These are phyloP conservation scores for Tillandsia fasciculata DNA, from an alignment of 176 grass and related monocot genomes.

Conservation along the genomic window DNA sequence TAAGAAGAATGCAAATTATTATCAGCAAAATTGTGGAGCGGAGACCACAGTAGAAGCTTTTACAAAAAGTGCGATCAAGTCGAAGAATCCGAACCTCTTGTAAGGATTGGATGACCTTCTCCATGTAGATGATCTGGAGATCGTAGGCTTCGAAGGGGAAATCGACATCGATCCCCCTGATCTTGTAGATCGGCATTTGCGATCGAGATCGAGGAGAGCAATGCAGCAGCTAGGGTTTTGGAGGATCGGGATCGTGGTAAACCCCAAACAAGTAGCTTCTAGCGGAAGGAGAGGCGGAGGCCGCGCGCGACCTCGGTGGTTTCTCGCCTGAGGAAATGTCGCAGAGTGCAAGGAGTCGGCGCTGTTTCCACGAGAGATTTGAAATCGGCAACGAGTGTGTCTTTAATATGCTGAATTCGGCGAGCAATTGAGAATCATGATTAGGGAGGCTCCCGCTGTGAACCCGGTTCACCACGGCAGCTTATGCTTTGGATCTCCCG, in stretches of 20 bases:
- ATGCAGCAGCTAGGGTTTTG: constrained; percentile 6
- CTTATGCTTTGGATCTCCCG: too few species aligned
- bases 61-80: not conserved
- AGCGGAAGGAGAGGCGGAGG: constrained; percentile 10
- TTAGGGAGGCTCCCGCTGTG: too few species aligned
- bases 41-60: too few species aligned
- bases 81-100: constrained; percentile 42
- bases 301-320: not conserved
- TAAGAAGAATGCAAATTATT: not conserved
- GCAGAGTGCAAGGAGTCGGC: too few species aligned
- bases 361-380: too few species aligned
- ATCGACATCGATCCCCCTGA: constrained; percentile 74
- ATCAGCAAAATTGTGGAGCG: too few species aligned
- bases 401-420: too few species aligned
- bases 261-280: constrained; percentile 31
- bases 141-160: constrained; percentile 92
- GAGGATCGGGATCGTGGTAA: constrained; percentile 1
- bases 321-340: too few species aligned
- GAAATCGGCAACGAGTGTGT: too few species aligned
- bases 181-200: constrained; percentile 77
- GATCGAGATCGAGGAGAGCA: not conserved
- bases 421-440: too few species aligned
- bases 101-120: constrained; percentile 78
- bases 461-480: too few species aligned
- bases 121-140: constrained; percentile 83